Evolutionary conservation across 108 stramenopile species (phyloP), one percentile per base, ranked within the genome.

Genomic region (Mediolabrus comicus): DNA sequence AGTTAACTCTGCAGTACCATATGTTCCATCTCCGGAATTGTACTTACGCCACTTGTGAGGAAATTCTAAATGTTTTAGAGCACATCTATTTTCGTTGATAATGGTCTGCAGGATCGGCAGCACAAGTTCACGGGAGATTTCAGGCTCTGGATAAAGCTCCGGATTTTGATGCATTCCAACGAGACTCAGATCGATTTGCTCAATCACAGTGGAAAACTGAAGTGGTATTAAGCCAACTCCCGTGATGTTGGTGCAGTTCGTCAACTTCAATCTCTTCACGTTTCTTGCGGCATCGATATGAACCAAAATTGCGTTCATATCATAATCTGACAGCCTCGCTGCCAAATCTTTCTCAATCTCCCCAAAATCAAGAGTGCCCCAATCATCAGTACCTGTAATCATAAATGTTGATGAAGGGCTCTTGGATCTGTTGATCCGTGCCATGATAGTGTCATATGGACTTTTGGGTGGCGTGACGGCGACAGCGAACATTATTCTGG

Each of bases 151-250:
- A 19, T 16, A 13, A 3, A 57, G 11, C 8, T 0, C 29, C 9
- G 8, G 27, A 0, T 8, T 30, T 28, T n/a, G n/a, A 41, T 24
- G 13, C 4, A 16, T 16, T 4, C 61, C 41, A 13, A 52, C 17
- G 3, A 62, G 1, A 30, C 62, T 63, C 7, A 63, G 52, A 53
- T 63, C 61, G 38, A 64, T 60, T 17, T 62, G 27, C n/a, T 68
- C 59, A 17, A 68, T 12, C 0, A 62, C 7, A 1, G 13, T 0
- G 1, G 67, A 68, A 10, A 35, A 35, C 4, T 38, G 36, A 24
- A 68, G 60, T 6, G 67, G 67, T n/a, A 41, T 8, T 7, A 68
- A 60, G 0, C 67, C 58, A 36, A 19, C 13, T 10, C 67, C 67
- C 11, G 59, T 62, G 16, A 68, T 61, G 12, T 38, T 38, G 7